Percentiles rank a stretch among this genome's conserved stretches.
Conservation (phyloP, 2,329 filamentous ascomycete species). For the Ampelomyces quisqualis region DNA sequence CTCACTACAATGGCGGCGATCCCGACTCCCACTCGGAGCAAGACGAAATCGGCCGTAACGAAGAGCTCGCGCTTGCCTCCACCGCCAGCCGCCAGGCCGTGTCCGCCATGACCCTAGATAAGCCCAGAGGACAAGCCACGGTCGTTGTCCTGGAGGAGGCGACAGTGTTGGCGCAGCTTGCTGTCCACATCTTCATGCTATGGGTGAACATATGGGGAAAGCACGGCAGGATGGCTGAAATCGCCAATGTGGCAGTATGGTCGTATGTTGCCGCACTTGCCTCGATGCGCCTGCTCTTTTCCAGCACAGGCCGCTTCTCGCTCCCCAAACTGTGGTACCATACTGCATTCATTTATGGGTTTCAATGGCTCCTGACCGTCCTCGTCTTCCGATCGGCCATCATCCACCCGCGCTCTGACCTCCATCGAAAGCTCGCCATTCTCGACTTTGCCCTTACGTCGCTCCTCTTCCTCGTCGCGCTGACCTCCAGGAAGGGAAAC, state of each 20-base stretch:
- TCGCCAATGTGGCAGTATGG: slow-evolving; percentile 73
- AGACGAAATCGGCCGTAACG: slow-evolving; percentile 61
- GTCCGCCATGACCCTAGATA: slow-evolving; percentile 68
- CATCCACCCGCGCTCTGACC: slow-evolving; percentile 68
- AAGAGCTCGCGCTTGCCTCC: slow-evolving; percentile 56
- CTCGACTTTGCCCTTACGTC: slow-evolving; percentile 73
- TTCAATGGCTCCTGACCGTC: slow-evolving; percentile 76
- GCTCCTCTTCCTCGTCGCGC: slow-evolving; percentile 71
- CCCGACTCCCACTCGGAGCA: slow-evolving; percentile 54
- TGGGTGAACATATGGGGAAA: slow-evolving; percentile 60
- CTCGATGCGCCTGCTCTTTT: slow-evolving; percentile 67
- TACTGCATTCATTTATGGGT: slow-evolving; percentile 78
- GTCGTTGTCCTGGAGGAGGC: slow-evolving; percentile 73
- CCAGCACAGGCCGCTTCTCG: slow-evolving; percentile 61
- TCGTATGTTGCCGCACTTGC: slow-evolving; percentile 75
- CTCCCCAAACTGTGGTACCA: slow-evolving; percentile 86
- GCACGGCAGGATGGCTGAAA: slow-evolving; percentile 60
- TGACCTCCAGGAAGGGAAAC: slow-evolving; percentile 88
- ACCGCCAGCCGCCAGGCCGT: slow-evolving; percentile 54
- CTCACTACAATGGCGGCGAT: slow-evolving; percentile 39
- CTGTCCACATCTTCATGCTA: slow-evolving; percentile 66
- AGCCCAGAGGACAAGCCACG: slow-evolving; percentile 70
- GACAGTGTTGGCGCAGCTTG: slow-evolving; percentile 70
- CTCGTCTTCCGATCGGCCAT: slow-evolving; percentile 82
- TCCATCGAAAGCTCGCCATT: slow-evolving; percentile 66